Conservation (phyloP, 805 yeast species). For the Yarrowia sp. region DNA sequence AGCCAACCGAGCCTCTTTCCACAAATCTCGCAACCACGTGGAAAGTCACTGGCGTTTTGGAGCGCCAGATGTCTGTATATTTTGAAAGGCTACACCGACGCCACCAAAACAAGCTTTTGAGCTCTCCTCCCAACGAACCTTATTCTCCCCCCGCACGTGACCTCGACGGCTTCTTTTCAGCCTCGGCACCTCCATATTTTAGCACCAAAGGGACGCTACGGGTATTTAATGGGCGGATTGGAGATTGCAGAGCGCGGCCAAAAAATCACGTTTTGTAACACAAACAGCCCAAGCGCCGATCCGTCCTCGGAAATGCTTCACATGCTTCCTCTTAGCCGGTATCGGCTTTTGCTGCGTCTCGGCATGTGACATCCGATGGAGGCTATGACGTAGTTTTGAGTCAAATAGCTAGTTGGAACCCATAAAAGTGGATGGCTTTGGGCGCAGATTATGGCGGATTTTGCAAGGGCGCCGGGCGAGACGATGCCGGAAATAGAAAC, state of each 20-base stretch:
- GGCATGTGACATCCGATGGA: conserved; percentile 20
- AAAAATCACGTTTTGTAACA: no score
- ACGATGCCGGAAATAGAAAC: background rate
- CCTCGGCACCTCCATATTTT: background rate
- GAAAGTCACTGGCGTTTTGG: no score
- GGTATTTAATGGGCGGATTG: no score
- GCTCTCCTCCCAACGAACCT: conserved; percentile 12
- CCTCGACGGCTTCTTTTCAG: background rate
- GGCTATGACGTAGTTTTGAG: conserved; percentile 17
- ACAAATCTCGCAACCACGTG: no score
- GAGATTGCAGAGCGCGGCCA: no score
- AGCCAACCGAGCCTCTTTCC: no score
- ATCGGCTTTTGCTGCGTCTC: conserved; percentile 18
- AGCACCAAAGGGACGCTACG: no score
- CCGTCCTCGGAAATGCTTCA: no score
- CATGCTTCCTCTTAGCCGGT: background rate
- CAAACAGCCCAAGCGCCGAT: no score
- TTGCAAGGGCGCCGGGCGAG: background rate
- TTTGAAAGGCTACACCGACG: no score
- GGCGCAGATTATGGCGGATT: background rate
- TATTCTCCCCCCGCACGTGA: background rate
- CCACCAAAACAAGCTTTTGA: background rate
- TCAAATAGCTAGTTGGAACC: background rate
- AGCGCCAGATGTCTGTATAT: background rate
- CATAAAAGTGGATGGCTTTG: background rate